These are phyloP conservation scores for Ophioceras dolichostomum DNA, from an alignment of 2,329 filamentous ascomycete genomes.

Conservation along the genomic window DNA sequence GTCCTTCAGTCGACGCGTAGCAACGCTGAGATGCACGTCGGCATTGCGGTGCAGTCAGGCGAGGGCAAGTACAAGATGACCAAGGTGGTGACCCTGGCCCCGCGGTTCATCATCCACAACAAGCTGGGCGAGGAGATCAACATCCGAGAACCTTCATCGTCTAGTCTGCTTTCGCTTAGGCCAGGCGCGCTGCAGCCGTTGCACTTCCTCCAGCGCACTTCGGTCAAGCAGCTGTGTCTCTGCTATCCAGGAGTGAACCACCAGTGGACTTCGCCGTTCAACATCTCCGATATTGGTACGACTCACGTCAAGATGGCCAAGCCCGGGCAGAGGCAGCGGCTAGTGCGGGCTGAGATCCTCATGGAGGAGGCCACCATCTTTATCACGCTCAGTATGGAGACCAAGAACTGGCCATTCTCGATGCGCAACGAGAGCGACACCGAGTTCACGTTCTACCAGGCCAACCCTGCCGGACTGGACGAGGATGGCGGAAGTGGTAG, in stretches of 20 bases:
- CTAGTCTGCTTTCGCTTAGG: conserved; percentile 67
- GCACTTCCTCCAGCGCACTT: conserved; percentile 75
- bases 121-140: conserved; percentile 80
- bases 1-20: conserved; percentile 62
- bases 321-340: conserved; percentile 74
- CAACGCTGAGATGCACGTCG: conserved; percentile 76
- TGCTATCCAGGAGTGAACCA: conserved; percentile 93
- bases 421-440: conserved; percentile 97
- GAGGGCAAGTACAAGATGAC: conserved; percentile 97
- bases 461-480: conserved; percentile 82
- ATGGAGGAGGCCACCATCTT: conserved; percentile 93
- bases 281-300: conserved; percentile 88
- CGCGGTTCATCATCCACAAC: conserved; percentile 89
- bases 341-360: conserved; percentile 78
- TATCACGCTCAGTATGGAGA: conserved; percentile 79
- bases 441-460: conserved; percentile 94
- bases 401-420: conserved; percentile 94
- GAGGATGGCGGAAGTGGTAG: conserved; percentile 84
- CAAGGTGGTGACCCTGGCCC: conserved; percentile 86
- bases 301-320: conserved; percentile 91
- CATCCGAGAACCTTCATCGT: conserved; percentile 84
- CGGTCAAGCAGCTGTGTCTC: conserved; percentile 79
- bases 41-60: conserved; percentile 78
- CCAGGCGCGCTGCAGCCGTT: conserved; percentile 72
- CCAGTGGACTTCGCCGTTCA: conserved; percentile 96